Conservation (phyloP, 1,284 basidiomycete genomes). For the Sphagnurus paluster region DNA sequence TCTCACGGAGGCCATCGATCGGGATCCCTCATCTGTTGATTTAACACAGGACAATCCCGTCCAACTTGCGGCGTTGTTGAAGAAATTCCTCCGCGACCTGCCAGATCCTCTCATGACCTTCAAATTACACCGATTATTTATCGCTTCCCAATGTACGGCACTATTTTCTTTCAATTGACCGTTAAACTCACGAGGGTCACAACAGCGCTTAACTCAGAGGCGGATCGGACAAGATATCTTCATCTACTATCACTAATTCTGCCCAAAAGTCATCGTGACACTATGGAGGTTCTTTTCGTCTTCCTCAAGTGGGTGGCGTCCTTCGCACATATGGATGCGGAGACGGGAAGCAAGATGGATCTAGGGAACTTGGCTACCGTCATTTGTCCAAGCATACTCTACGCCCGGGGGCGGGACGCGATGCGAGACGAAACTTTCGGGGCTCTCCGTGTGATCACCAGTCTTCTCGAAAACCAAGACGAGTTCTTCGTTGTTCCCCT, state of each 20-base stretch:
- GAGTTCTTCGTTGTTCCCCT: conserved; percentile 89
- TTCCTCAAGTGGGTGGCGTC: conserved; percentile 99
- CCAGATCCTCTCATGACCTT: conserved; percentile 97
- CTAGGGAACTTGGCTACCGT: conserved; percentile 96
- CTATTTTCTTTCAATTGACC: conserved; percentile 5
- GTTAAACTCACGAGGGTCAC: conserved; percentile 8
- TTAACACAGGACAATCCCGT: conserved; percentile 95
- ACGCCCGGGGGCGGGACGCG: conserved; percentile 83
- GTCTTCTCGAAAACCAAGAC: conserved; percentile 91
- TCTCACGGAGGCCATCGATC: conserved; percentile 90
- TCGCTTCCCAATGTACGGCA: conserved; percentile 81
- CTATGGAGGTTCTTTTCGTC: conserved; percentile 96
- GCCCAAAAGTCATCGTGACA: conserved; percentile 94
- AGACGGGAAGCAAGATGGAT: conserved; percentile 99
- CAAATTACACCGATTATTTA: conserved; percentile 88
- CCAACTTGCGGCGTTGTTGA: conserved; percentile 93
- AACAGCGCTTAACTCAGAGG: conserved; percentile 72
- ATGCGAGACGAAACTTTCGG: conserved; percentile 93
- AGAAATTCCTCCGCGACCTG: conserved; percentile 95
- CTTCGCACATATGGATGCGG: conserved; percentile 97
- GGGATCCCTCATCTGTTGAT: conserved; percentile 88
- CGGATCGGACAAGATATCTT: conserved; percentile 81
- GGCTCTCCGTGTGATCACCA: conserved; percentile 83
- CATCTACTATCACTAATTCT: conserved; percentile 88
- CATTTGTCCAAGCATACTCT: conserved; percentile 94